These are phyloP conservation scores for Chionographis japonica DNA, from an alignment of 106 monocot genomes.

Conservation along the genomic window DNA sequence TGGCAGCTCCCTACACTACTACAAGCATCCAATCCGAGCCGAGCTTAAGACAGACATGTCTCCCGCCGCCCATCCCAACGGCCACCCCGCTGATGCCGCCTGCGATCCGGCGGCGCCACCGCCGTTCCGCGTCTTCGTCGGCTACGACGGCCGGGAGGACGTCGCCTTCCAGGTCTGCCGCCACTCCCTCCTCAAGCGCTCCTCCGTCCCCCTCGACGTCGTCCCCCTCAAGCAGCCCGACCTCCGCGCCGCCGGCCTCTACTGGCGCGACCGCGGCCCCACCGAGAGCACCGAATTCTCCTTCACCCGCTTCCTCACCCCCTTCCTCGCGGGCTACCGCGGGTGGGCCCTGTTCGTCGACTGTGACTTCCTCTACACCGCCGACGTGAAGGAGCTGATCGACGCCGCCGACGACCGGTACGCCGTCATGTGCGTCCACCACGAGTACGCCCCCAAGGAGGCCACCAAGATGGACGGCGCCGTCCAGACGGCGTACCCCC, in stretches of 20 bases:
- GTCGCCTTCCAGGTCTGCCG: constrained; percentile 43
- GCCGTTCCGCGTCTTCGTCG: constrained; percentile 42
- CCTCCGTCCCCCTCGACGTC: constrained; percentile 32
- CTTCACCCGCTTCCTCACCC: constrained; percentile 66
- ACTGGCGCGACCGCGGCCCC: constrained; percentile 38
- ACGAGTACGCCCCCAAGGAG: constrained; percentile 50
- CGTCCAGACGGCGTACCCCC: constrained; percentile 40
- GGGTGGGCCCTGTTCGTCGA: constrained; percentile 61
- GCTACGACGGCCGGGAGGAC: constrained; percentile 45
- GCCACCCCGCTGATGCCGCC: too few species aligned
- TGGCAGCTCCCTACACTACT: too few species aligned
- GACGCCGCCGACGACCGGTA: constrained; percentile 36
- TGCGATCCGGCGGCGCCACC: neutral
- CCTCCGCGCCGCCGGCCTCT: constrained; percentile 35
- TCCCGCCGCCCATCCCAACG: neutral
- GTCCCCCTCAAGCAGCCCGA: constrained; percentile 29
- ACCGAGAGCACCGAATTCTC: constrained; percentile 60
- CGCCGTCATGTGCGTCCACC: constrained; percentile 56
- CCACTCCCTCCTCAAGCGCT: constrained; percentile 33
- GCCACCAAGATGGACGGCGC: constrained; percentile 53
- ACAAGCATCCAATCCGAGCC: too few species aligned
- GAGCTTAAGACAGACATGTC: too few species aligned
- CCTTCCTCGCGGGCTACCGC: constrained; percentile 34
- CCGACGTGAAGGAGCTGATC: constrained; percentile 29
- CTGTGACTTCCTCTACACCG: constrained; percentile 59